These are phyloP conservation scores for Phanerodontia chrysosporium DNA, from an alignment of 768 basidiomycete species.

Conservation along the genomic window DNA sequence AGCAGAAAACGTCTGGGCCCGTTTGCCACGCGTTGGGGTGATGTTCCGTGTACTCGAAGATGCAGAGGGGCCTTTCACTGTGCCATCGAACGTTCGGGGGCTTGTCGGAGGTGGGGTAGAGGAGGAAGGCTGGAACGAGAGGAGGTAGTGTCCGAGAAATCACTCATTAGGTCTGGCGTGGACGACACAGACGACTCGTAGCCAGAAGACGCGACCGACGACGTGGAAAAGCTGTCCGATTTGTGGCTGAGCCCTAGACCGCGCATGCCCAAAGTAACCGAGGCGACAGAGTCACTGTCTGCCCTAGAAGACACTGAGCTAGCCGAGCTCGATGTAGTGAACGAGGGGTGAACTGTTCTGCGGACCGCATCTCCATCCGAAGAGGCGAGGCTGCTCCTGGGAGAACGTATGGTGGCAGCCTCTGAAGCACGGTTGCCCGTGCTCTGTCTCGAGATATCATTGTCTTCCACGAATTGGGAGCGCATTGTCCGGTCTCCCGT, in stretches of 20 bases:
- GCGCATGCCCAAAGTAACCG: background rate
- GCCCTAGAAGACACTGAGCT: background rate
- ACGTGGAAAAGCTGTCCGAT: background rate
- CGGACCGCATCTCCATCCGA: background rate
- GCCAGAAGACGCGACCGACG: slow-evolving; percentile 10
- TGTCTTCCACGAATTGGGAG: slow-evolving; percentile 1
- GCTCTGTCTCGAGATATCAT: background rate
- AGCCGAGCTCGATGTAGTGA: slow-evolving; percentile 1
- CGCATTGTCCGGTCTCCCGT: slow-evolving; percentile 10
- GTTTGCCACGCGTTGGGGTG: slow-evolving; percentile 26
- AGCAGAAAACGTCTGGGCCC: slow-evolving; percentile 6
- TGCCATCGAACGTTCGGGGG: slow-evolving; percentile 24
- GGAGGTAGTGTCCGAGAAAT: slow-evolving; percentile 55
- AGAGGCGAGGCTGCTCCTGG: background rate
- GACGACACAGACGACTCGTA: slow-evolving; percentile 36
- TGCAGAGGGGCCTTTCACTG: background rate
- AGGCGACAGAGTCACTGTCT: background rate
- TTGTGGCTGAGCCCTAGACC: background rate
- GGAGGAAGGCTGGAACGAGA: slow-evolving; percentile 41
- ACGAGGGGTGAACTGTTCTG: background rate
- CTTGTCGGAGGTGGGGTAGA: slow-evolving; percentile 46
- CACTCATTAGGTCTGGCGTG: slow-evolving; percentile 58
- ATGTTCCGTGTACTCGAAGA: slow-evolving; percentile 2
- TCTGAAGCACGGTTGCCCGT: background rate
- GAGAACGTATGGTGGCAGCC: background rate